A percentile compares a stretch with the other conserved stretches of the same genome.
These are phyloP conservation scores for Candida nemodendra DNA, from an alignment of 805 yeast species.

Conservation along the genomic window DNA sequence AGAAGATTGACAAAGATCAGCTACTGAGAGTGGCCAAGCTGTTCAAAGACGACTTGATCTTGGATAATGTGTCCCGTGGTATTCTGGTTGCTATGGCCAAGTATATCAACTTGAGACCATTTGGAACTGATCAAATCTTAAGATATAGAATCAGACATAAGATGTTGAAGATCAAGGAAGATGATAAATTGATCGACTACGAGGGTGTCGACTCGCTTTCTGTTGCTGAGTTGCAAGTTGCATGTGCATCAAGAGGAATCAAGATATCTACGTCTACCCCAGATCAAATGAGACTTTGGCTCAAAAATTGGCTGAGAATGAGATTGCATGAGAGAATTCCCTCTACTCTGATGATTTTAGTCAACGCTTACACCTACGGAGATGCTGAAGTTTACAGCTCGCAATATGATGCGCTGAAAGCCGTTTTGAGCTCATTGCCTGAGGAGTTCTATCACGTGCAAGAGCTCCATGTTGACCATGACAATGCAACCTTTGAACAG, in stretches of 20 bases:
- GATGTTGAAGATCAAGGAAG: slow-evolving; percentile 82
- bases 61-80: slow-evolving; percentile 89
- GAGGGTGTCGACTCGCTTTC: slow-evolving; percentile 87
- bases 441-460: slow-evolving; percentile 95
- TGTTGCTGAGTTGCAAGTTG: slow-evolving; percentile 79
- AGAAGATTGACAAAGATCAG: slow-evolving; percentile 61
- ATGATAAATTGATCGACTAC: slow-evolving; percentile 85
- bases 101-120: slow-evolving; percentile 86
- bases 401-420: slow-evolving; percentile 77
- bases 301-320: slow-evolving; percentile 82
- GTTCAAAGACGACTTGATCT: slow-evolving; percentile 89
- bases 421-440: slow-evolving; percentile 87
- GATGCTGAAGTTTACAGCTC: slow-evolving; percentile 55
- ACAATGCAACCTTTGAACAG: slow-evolving; percentile 62
- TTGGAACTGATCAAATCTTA: slow-evolving; percentile 85
- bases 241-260: slow-evolving; percentile 93
- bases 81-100: slow-evolving; percentile 90
- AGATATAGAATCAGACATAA: slow-evolving; percentile 91
- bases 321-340: slow-evolving; percentile 87
- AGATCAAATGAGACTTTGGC: slow-evolving; percentile 72
- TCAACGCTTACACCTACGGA: slow-evolving; percentile 86
- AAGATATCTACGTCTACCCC: slow-evolving; percentile 75
- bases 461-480: slow-evolving; percentile 77
- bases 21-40: slow-evolving; percentile 77
- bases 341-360: slow-evolving; percentile 77